A percentile compares a stretch with the other conserved stretches of the same genome.
Evolutionary conservation across 352 stramenopile species (phyloP).

Genomic region (Globisporangium apiculatum): DNA sequence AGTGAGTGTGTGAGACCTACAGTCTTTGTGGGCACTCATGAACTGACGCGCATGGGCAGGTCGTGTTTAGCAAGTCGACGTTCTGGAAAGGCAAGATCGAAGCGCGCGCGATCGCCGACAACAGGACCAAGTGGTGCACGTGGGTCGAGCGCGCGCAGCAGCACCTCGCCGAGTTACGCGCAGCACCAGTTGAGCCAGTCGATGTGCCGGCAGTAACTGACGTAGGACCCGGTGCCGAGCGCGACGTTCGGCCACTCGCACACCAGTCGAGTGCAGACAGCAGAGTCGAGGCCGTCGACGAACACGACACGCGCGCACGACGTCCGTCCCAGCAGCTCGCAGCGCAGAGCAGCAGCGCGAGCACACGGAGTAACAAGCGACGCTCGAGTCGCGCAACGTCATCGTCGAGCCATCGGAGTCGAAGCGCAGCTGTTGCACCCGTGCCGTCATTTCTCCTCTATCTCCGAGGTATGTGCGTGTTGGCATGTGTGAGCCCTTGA

Average conservation of each 20-base stretch:
- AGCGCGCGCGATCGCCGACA: slow-evolving; percentile 60
- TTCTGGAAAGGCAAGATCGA: slow-evolving; percentile 83
- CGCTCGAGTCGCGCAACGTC: slow-evolving; percentile 9
- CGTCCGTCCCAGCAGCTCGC: neutral
- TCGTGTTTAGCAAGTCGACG: slow-evolving; percentile 80
- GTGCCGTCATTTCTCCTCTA: slow-evolving; percentile 12
- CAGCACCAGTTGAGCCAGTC: too few relatives aligned
- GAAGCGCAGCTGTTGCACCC: neutral
- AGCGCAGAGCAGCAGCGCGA: neutral
- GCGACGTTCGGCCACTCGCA: neutral
- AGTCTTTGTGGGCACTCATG: neutral
- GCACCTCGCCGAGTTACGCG: slow-evolving; percentile 17
- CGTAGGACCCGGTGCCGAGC: too few relatives aligned
- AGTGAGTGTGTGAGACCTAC: neutral
- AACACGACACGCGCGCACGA: too few relatives aligned
- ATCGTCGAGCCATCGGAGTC: slow-evolving; percentile 1
- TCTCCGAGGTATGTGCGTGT: slow-evolving; percentile 10
- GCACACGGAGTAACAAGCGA: slow-evolving; percentile 1
- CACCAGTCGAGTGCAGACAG: neutral
- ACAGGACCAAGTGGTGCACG: slow-evolving; percentile 60
- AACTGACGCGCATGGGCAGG: slow-evolving; percentile 15
- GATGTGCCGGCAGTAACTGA: too few relatives aligned
- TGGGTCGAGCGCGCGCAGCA: slow-evolving; percentile 64
- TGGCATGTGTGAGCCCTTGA: neutral
- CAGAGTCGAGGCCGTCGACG: neutral